Conservation (phyloP, 2,329 filamentous ascomycete genomes). For the Aspergillus sergii region DNA sequence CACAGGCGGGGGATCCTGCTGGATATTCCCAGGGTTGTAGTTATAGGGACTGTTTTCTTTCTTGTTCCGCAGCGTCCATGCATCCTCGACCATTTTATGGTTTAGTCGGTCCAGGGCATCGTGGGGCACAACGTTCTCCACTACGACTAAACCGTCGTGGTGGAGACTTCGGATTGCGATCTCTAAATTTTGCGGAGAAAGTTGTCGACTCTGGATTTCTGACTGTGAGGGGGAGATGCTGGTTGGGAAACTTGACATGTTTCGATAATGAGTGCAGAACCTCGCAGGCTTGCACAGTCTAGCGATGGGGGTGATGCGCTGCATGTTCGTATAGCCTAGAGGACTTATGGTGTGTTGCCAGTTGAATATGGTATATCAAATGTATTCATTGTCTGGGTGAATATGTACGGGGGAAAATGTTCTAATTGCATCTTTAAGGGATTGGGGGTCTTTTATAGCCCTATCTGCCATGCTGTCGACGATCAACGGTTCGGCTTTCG, state of each 20-base stretch:
- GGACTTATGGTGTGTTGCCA: background rate
- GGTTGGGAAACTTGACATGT: slow-evolving; percentile 25
- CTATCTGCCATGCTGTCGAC: background rate
- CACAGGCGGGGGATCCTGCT: slow-evolving; percentile 60
- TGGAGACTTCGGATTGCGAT: slow-evolving; percentile 56
- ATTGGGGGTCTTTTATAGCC: background rate
- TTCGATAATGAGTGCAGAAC: background rate
- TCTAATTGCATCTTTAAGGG: background rate
- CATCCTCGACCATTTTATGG: slow-evolving; percentile 62
- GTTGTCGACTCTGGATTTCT: slow-evolving; percentile 44
- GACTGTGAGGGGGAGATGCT: slow-evolving; percentile 43
- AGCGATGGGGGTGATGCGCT: background rate
- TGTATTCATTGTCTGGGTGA: background rate
- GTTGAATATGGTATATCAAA: too few species aligned
- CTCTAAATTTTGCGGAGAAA: slow-evolving; percentile 57
- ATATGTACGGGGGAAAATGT: background rate
- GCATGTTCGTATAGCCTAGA: background rate
- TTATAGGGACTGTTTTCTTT: slow-evolving; percentile 63
- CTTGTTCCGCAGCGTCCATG: slow-evolving; percentile 51
- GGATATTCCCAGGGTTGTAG: slow-evolving; percentile 61
- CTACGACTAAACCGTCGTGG: slow-evolving; percentile 58
- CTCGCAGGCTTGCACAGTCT: background rate
- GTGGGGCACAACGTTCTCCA: slow-evolving; percentile 57
- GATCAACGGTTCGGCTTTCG: background rate
- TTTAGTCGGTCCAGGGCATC: slow-evolving; percentile 59